Percentiles rank a stretch among this genome's conserved stretches.
Conservation (phyloP, 768 basidiomycete species). For the Russula lepida region DNA sequence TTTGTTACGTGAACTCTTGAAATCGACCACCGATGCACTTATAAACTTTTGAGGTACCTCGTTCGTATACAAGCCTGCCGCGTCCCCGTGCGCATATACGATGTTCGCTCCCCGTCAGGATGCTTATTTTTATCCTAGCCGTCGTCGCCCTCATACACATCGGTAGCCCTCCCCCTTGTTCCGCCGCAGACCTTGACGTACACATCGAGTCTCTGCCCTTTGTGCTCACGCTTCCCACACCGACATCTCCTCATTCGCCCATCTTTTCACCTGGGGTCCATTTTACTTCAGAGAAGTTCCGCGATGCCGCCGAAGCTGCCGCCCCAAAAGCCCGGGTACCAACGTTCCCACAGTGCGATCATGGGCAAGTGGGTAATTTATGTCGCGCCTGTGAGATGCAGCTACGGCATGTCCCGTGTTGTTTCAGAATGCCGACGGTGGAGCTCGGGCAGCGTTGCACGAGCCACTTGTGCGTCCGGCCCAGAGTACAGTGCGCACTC, state of each 20-base stretch:
- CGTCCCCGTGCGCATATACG: background rate
- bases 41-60: conserved; percentile 6
- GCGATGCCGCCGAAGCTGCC: conserved; percentile 18
- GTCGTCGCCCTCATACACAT: background rate
- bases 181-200: conserved; percentile 12
- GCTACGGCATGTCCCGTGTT: conserved; percentile 29
- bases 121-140: background rate
- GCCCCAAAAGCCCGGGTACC: conserved; percentile 15
- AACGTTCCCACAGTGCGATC: conserved; percentile 23
- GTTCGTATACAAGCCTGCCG: background rate
- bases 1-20: background rate
- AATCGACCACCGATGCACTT: background rate
- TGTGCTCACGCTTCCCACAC: conserved; percentile 18
- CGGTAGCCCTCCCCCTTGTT: conserved; percentile 15
- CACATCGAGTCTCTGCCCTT: conserved; percentile 19
- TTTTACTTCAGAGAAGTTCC: conserved; percentile 26
- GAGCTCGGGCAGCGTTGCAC: conserved; percentile 25
- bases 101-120: background rate
- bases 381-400: conserved; percentile 28
- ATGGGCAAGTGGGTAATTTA: conserved; percentile 22
- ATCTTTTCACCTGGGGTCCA: conserved; percentile 27
- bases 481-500: conserved; percentile 26
- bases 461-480: conserved; percentile 29
- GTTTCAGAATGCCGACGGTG: conserved; percentile 29
- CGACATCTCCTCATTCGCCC: conserved; percentile 23